Evolutionary conservation across 116 monocot genomes (phyloP).

Genomic region (Thalassia testudinum): DNA sequence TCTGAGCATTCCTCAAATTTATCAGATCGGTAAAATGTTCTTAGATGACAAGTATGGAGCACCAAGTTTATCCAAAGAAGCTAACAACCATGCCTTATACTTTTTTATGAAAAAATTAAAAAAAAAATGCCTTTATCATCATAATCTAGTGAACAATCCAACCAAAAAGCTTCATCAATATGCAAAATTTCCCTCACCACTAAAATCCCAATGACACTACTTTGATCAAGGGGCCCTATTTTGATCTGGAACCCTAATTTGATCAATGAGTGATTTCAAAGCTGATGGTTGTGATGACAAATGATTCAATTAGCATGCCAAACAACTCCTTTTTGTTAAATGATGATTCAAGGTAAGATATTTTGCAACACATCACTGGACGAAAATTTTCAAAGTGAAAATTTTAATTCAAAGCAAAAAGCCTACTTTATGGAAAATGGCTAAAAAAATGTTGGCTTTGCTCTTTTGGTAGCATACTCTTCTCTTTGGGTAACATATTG

Average conservation of each 20-base stretch:
- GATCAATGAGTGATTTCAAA: conserved; percentile 38
- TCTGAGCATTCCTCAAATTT: conserved; percentile 80
- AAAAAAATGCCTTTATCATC: too few relatives aligned
- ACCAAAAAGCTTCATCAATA: too few relatives aligned
- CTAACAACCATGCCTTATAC: too few relatives aligned
- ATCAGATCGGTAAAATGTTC: conserved; percentile 93
- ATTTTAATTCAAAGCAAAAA: background rate
- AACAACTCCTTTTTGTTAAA: conserved; percentile 86
- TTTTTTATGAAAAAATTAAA: too few relatives aligned
- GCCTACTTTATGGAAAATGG: background rate
- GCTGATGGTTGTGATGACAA: conserved; percentile 65
- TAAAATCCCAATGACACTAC: too few relatives aligned
- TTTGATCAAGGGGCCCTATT: too few relatives aligned
- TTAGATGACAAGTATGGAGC: conserved; percentile 97
- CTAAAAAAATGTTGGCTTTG: too few relatives aligned
- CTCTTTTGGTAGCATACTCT: conserved; percentile 58
- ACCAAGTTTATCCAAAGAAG: conserved; percentile 84
- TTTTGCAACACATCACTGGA: background rate
- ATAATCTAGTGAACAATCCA: too few relatives aligned
- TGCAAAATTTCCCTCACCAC: too few relatives aligned
- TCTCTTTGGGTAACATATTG: conserved; percentile 85
- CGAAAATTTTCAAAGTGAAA: background rate
- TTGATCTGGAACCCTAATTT: too few relatives aligned
- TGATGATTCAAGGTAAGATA: conserved; percentile 81
- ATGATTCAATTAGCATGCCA: conserved; percentile 64